These are phyloP conservation scores for Trametes meyenii DNA, from an alignment of 768 basidiomycete species.

Conservation along the genomic window DNA sequence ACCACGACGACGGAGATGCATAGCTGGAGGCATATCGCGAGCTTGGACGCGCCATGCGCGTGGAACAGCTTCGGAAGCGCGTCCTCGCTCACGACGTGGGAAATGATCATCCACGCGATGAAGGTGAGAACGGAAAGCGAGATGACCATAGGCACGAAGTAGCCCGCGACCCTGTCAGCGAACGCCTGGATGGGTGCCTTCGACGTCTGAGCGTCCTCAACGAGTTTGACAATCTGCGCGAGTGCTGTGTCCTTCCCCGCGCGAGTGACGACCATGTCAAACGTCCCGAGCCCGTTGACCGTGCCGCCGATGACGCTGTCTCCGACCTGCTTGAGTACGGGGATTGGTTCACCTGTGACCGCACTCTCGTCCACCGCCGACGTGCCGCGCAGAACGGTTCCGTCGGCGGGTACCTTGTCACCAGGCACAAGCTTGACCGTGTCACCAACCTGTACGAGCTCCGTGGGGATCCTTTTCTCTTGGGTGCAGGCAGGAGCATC, in stretches of 20 bases:
- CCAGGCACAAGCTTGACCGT: constrained; percentile 93
- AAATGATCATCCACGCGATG: constrained; percentile 77
- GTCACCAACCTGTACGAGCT: constrained; percentile 94
- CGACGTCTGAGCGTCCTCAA: constrained; percentile 96
- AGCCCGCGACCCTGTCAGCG: constrained; percentile 91
- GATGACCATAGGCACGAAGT: constrained; percentile 93
- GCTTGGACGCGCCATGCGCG: constrained; percentile 76
- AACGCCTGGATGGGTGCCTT: constrained; percentile 99
- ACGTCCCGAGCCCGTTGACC: constrained; percentile 94
- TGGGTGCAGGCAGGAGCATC: constrained; percentile 77
- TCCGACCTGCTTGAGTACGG: constrained; percentile 81
- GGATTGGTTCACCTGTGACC: constrained; percentile 92
- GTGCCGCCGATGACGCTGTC: constrained; percentile 95
- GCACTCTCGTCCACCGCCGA: constrained; percentile 96
- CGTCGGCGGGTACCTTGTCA: constrained; percentile 96
- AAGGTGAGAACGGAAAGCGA: constrained; percentile 82
- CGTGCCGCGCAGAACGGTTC: constrained; percentile 82
- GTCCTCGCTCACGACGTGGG: constrained; percentile 55
- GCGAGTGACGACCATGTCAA: constrained; percentile 94
- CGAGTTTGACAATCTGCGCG: constrained; percentile 93
- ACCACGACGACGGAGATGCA: constrained; percentile 98
- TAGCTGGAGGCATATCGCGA: constrained; percentile 92
- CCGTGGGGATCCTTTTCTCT: constrained; percentile 91
- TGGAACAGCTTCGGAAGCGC: constrained; percentile 84
- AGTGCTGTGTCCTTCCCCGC: constrained; percentile 97